Evolutionary conservation across 495 filamentous ascomycete species (phyloP), one percentile per base, ranked within the genome.

Genomic region (Penicillium ucsense): DNA sequence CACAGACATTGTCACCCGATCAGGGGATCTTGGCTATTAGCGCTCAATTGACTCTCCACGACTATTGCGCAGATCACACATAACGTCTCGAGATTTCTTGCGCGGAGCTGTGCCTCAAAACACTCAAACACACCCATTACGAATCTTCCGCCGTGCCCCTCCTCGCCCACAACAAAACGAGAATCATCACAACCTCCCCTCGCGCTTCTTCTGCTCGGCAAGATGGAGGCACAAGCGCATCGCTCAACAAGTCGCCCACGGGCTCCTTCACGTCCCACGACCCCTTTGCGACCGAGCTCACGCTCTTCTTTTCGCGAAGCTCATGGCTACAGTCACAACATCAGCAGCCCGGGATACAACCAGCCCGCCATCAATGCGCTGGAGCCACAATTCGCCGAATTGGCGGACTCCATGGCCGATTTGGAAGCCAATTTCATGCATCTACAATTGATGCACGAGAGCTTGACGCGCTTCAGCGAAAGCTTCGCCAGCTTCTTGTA

Each of bases 391-490:
- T 97, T 97, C 59, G 91, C 89, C 31, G 92, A 98, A 67, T 73
- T 98, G 3, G 85, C 88, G 6, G 94, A 97, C 66, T 84, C 86
- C 41, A 91, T 97, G 79, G 88, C 87, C 31, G 91, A 96, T 56
- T 77, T 98, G 6, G 92, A 97, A 72, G 86, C 85, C 46, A 96
- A 98, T 65, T 92, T 97, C 74, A 89, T 92, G 83, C 88, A 95
- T 57, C 77, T 98, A 50, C 91, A 96, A 67, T 67, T 94, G 47
- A 94, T 98, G 88, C 89, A 98, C 62, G 91, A 98, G 70, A 94
- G 88, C 54, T 59, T 98, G 64, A 82, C 88, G 36, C 79, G 92
- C 6, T 98, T 98, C 65, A 91, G 85, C 62, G 92, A 98, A 75
- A 92, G 83, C 65, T 98, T 98, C 62, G 91, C 90, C 0, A 86